phyloP scores from a whole-genome alignment of 495 filamentous ascomycete species.

The Bathelium albidoporum region DNA sequence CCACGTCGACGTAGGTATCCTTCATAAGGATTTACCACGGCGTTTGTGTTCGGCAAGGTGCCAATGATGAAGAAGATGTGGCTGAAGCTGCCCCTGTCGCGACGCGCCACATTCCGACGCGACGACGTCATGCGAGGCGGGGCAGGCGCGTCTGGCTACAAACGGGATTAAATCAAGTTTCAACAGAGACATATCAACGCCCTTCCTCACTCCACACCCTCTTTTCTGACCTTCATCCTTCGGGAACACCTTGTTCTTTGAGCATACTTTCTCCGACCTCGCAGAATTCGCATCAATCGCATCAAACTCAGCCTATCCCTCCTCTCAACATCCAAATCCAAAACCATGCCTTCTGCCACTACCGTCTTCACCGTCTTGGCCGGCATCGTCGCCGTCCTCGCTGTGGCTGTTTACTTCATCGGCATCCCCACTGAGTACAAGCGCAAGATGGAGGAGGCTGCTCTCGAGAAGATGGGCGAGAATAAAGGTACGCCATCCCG shows the following conservation, averaged over 20 bases:
- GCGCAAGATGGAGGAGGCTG: conserved; percentile 35
- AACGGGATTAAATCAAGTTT: conserved; percentile 2
- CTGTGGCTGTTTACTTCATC: conserved; percentile 14
- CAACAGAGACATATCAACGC: neutral
- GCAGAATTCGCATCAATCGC: too few relatives aligned
- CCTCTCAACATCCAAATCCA: neutral
- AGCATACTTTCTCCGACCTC: neutral
- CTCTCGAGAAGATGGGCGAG: conserved; percentile 44
- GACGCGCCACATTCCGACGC: neutral
- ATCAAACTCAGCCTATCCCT: neutral
- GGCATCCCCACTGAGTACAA: conserved; percentile 33
- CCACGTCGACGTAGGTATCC: too few relatives aligned
- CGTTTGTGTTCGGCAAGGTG: neutral
- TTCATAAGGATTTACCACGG: neutral
- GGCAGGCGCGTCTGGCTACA: neutral
- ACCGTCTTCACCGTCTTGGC: neutral
- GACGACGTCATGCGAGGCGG: conserved; percentile 1
- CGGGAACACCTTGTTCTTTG: neutral
- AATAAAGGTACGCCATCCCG: conserved; percentile 28
- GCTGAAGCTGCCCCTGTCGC: neutral
- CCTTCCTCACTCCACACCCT: neutral
- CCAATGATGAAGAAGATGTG: neutral
- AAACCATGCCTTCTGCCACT: conserved; percentile 1
- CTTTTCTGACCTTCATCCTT: neutral
- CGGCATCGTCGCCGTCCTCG: neutral